Evolutionary conservation across 2,329 filamentous ascomycete genomes (phyloP), one percentile per base, ranked within the genome.

Genomic region (Fusarium udum): DNA sequence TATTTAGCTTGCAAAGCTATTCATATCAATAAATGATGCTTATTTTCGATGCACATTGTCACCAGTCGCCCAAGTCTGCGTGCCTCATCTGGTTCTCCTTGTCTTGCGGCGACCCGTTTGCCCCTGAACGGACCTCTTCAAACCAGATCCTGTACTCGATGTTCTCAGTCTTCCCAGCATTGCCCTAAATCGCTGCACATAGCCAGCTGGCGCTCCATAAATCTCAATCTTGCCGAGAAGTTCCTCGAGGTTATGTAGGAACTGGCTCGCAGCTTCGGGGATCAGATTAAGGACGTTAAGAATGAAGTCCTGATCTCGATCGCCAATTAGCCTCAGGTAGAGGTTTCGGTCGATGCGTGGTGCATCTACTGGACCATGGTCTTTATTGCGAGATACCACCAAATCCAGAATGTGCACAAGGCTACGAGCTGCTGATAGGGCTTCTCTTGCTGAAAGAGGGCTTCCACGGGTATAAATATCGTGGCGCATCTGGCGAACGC

Each of bases 261-360:
- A 85, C 65, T 83, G 84, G 53, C 80, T 83, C 46, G 85, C 83
- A 16, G 82, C 82, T 51, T 86, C 84, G 4, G 83, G 85, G 4
- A 87, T 79, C 28, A 83, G 77, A 22, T 77, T 78, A 8, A 90
- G 81, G 13, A 84, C 81, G 40, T 81, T 83, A 39, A 88, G 75
- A 43, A 87, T 80, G 69, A 89, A 89, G 72, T 81, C 80, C 10
- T 75, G 72, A 57, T 85, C 83, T 13, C 75, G 75, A 46, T 84
- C 83, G 14, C 87, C 86, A 2, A 89, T 80, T 32, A 89, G 83
- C 22, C 82, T 80, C 46, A 81, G 76, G 78, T 87, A 89, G 14
- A 89, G 81, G 66, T 87, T 87, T 10, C 83, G 81, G 37, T 85
- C 82, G 57, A 55, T 48, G 2, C 70, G 61, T 2, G 78, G 78